Percentiles rank a stretch among this genome's conserved stretches.
These are phyloP conservation scores for Ophiosphaerella narmari DNA, from an alignment of 2,329 filamentous ascomycete species.

Conservation along the genomic window DNA sequence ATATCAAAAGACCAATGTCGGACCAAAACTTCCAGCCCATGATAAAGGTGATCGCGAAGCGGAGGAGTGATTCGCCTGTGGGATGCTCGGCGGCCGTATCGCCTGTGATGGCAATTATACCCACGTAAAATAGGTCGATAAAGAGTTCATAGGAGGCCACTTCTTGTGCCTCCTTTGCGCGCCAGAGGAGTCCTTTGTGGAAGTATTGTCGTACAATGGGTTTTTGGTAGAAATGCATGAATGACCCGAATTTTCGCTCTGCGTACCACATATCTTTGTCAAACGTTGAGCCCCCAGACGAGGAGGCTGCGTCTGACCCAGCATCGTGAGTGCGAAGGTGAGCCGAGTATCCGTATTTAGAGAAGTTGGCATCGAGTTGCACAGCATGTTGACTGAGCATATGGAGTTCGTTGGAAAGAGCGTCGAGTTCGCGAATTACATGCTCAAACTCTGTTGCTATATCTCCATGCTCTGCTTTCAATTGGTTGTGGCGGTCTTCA, in stretches of 20 bases:
- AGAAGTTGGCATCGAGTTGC: slow-evolving; percentile 64
- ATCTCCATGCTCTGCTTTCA: slow-evolving; percentile 56
- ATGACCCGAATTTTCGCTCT: slow-evolving; percentile 47
- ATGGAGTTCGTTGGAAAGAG: slow-evolving; percentile 59
- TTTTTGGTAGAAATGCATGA: slow-evolving; percentile 61
- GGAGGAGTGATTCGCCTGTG: slow-evolving; percentile 60
- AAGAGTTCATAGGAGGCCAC: slow-evolving; percentile 69
- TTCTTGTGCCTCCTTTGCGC: slow-evolving; percentile 62
- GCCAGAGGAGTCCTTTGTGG: slow-evolving; percentile 67
- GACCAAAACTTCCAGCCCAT: slow-evolving; percentile 69
- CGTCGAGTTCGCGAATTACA: slow-evolving; percentile 59
- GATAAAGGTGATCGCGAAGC: slow-evolving; percentile 65
- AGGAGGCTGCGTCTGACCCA: slow-evolving; percentile 5
- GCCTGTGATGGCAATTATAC: slow-evolving; percentile 67
- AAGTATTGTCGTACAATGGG: slow-evolving; percentile 69
- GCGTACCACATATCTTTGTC: slow-evolving; percentile 45
- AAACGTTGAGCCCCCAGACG: slow-evolving; percentile 26
- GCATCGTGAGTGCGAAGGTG: slow-evolving; percentile 53
- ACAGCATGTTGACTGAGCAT: slow-evolving; percentile 59
- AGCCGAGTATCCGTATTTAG: slow-evolving; percentile 66
- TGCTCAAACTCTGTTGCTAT: slow-evolving; percentile 62
- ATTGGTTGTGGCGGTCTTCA: slow-evolving; percentile 51
- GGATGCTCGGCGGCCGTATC: slow-evolving; percentile 64
- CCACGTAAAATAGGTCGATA: slow-evolving; percentile 66
- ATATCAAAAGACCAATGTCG: slow-evolving; percentile 61